phyloP scores from a whole-genome alignment of 164 flowering plant species.

The Protea cynaroides region DNA sequence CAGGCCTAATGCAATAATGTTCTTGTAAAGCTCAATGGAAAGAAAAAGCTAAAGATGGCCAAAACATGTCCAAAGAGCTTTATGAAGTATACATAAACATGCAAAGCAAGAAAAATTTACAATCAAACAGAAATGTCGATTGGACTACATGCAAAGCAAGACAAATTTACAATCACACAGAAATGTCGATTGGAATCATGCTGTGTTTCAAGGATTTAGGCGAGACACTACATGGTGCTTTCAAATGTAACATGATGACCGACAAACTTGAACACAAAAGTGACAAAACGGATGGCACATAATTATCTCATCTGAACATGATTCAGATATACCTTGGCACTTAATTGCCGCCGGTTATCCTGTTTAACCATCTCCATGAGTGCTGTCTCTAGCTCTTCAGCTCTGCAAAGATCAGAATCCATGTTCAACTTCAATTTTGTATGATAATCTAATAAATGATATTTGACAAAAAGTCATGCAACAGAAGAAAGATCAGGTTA shows the following conservation, averaged over 20 bases:
- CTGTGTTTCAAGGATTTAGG: no score
- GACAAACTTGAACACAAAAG: background rate
- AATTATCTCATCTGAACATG: background rate
- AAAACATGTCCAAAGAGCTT: no score
- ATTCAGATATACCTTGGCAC: slow-evolving; percentile 61
- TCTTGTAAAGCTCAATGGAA: no score
- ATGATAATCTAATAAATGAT: background rate
- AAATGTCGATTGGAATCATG: no score
- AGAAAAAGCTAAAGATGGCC: no score
- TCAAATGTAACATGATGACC: background rate
- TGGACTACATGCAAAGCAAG: no score
- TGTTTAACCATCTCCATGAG: slow-evolving; percentile 84
- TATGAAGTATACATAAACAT: no score
- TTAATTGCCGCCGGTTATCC: slow-evolving; percentile 77
- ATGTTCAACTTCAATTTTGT: background rate
- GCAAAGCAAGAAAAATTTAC: no score
- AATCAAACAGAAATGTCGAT: no score
- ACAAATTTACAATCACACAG: no score
- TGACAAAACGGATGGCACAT: no score
- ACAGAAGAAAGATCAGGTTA: background rate
- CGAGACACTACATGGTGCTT: background rate
- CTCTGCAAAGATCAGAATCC: slow-evolving; percentile 36
- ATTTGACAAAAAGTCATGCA: background rate
- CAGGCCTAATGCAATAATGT: no score
- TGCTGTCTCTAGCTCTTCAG: slow-evolving; percentile 95